Conservation (phyloP, 305 asterid genomes). For the Solanum hybrid region DNA sequence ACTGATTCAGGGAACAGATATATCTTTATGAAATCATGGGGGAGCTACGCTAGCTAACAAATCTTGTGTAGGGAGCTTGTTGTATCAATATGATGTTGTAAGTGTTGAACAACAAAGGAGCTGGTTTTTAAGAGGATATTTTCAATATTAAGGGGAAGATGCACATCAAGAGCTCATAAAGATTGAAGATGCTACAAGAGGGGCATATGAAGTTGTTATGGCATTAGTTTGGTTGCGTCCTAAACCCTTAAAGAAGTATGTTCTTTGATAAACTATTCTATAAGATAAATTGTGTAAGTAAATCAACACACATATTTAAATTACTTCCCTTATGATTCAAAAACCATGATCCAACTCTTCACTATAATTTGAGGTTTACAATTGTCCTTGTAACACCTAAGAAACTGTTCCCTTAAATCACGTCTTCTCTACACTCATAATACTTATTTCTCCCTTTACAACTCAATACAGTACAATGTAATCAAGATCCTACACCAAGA, state of each 20-base stretch:
- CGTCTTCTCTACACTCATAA: neutral
- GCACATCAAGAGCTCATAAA: neutral
- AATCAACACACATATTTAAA: neutral
- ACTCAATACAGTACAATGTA: neutral
- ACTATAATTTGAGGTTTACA: neutral
- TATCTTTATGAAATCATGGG: neutral
- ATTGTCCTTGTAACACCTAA: neutral
- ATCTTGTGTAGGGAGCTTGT: neutral
- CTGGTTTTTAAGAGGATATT: neutral
- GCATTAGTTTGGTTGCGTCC: neutral
- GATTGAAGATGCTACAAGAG: neutral
- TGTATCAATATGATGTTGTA: neutral
- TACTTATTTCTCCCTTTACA: neutral
- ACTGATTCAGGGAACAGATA: neutral
- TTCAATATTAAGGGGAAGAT: neutral
- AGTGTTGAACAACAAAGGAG: neutral
- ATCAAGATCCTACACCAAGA: neutral
- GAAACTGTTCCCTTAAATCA: neutral
- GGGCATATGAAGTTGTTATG: neutral
- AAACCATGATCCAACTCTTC: neutral
- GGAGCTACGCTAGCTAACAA: neutral
- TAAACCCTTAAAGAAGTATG: neutral
- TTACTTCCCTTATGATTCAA: neutral
- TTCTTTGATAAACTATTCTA: neutral
- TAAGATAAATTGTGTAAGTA: neutral